A percentile compares a stretch with the other conserved stretches of the same genome.
Evolutionary conservation across 2,329 filamentous ascomycete species (phyloP).

Genomic region (Penicillium paneum): DNA sequence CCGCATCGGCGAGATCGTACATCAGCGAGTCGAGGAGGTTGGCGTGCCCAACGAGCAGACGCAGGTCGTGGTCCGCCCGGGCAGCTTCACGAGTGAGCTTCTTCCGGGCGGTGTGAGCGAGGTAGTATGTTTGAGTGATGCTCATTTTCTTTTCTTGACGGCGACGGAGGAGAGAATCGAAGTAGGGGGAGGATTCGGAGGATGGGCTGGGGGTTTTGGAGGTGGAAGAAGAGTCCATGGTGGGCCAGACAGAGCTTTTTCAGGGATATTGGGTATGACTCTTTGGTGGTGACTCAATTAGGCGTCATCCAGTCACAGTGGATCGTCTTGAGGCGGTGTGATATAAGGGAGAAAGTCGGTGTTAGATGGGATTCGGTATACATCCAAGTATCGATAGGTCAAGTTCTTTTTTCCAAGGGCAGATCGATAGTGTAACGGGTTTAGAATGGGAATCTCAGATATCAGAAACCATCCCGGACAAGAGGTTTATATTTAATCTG

Average conservation of each 20-base stretch:
- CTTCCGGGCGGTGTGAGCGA: constrained; percentile 90
- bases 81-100: constrained; percentile 94
- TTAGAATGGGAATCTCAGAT: background rate
- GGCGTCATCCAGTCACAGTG: constrained; percentile 27
- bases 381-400: background rate
- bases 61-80: constrained; percentile 88
- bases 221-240: constrained; percentile 23
- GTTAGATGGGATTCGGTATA: background rate
- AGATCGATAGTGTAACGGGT: background rate
- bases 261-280: constrained; percentile 29
- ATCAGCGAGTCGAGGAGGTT: constrained; percentile 96
- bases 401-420: background rate
- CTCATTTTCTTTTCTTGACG: constrained; percentile 81
- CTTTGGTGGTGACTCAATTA: constrained; percentile 33
- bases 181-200: constrained; percentile 37
- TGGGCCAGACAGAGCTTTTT: constrained; percentile 26
- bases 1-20: constrained; percentile 85
- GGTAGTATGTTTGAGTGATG: constrained; percentile 96
- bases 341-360: constrained; percentile 1
- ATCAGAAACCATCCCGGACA: background rate
- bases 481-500: constrained; percentile 8
- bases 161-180: constrained; percentile 39
- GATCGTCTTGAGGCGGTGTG: constrained; percentile 28
- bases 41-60: constrained; percentile 93
- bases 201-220: constrained; percentile 6